Percentiles rank a stretch among this genome's conserved stretches.
Conservation (phyloP, 208 protist species). For the Trypanosoma boissoni region DNA sequence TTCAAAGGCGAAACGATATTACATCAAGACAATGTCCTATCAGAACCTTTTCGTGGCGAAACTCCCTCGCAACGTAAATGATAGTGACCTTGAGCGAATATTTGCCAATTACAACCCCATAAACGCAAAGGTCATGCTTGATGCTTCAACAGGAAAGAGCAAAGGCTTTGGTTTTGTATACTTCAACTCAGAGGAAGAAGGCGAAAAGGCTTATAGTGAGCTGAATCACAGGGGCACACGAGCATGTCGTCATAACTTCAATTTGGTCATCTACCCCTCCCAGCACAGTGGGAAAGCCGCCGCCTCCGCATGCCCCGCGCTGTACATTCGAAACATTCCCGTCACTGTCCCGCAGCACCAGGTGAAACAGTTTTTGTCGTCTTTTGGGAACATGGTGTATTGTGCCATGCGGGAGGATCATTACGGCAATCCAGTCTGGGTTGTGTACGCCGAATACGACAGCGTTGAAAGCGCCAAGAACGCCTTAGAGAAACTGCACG, state of each 20-base stretch:
- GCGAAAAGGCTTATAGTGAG: constrained; percentile 64
- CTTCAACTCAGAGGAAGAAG: constrained; percentile 88
- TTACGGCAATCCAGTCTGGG: constrained; percentile 77
- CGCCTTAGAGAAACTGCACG: constrained; percentile 65
- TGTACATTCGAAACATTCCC: constrained; percentile 88
- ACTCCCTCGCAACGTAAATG: constrained; percentile 81
- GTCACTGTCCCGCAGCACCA: constrained; percentile 39
- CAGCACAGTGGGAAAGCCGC: constrained; percentile 79
- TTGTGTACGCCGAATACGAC: constrained; percentile 83
- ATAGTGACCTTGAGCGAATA: constrained; percentile 79
- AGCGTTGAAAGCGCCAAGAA: constrained; percentile 54
- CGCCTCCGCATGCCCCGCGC: constrained; percentile 43
- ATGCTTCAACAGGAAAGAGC: constrained; percentile 87
- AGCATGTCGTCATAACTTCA: constrained; percentile 62
- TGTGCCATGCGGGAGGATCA: constrained; percentile 88
- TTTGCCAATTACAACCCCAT: constrained; percentile 83
- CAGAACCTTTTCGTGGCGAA: constrained; percentile 98
- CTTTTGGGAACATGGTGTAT: constrained; percentile 74
- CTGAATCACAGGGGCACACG: constrained; percentile 69
- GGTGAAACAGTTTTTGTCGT: constrained; percentile 68
- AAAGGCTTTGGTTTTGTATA: constrained; percentile 97
- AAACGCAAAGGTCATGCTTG: constrained; percentile 87
- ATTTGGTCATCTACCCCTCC: constrained; percentile 80
- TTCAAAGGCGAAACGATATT: too few relatives aligned
- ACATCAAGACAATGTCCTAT: constrained; percentile 53